phyloP scores from a whole-genome alignment of 2,329 filamentous ascomycete species.

The Penicillium sp. region DNA sequence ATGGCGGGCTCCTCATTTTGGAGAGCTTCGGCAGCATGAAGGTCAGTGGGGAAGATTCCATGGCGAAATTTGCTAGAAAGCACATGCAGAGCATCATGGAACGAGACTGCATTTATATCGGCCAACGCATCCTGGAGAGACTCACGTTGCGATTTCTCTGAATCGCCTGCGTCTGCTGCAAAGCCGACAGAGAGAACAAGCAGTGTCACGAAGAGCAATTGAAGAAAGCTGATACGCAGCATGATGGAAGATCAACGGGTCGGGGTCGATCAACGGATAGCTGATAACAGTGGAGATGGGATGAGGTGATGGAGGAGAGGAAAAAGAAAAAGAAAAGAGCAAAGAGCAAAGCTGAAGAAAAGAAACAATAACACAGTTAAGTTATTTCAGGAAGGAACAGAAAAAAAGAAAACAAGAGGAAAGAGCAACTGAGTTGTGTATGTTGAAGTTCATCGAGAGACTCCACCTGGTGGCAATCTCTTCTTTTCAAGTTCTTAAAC shows the following conservation, averaged over 20 bases:
- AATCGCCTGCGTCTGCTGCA: constrained; percentile 19
- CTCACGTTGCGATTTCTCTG: constrained; percentile 16
- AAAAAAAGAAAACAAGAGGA: background rate
- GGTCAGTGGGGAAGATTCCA: constrained; percentile 64
- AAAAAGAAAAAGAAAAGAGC: background rate
- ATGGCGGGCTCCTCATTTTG: constrained; percentile 59
- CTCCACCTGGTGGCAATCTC: too few species aligned
- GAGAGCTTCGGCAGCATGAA: constrained; percentile 60
- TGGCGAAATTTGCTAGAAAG: constrained; percentile 63
- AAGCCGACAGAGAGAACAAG: constrained; percentile 27
- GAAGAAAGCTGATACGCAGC: constrained; percentile 23
- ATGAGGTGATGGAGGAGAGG: background rate
- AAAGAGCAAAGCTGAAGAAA: too few species aligned
- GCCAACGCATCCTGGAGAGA: constrained; percentile 55
- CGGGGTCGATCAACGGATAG: constrained; percentile 4
- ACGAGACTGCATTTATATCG: constrained; percentile 55
- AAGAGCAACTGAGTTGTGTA: too few species aligned
- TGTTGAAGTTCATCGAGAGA: too few species aligned
- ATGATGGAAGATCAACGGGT: constrained; percentile 14
- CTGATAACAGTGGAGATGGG: background rate
- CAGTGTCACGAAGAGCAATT: constrained; percentile 27
- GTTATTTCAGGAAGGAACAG: background rate
- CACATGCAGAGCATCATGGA: constrained; percentile 65
- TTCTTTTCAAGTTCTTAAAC: too few species aligned
- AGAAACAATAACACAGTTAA: too few species aligned